phyloP scores from a whole-genome alignment of 176 grass and related monocot genomes.

The Aechmea fasciata region DNA sequence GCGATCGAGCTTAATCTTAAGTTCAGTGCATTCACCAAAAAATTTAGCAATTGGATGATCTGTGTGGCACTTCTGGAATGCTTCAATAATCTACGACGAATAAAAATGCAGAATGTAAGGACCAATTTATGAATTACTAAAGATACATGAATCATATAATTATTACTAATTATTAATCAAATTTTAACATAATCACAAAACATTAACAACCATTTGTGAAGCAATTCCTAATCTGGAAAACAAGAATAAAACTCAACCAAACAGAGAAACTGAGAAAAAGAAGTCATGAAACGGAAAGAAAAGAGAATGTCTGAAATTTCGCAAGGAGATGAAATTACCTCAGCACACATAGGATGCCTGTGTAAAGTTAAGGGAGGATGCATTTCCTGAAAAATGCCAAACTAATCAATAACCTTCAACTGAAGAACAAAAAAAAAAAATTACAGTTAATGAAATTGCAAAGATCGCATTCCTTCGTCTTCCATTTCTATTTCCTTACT shows the following conservation, averaged over 20 bases:
- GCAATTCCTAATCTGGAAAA: not conserved
- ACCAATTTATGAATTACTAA: not conserved
- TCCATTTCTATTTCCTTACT: too few species aligned
- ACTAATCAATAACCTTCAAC: slow-evolving; percentile 16
- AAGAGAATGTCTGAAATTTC: slow-evolving; percentile 9
- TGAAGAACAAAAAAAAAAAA: too few species aligned
- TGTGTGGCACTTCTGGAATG: slow-evolving; percentile 74
- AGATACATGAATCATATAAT: too few species aligned
- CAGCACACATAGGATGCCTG: slow-evolving; percentile 80
- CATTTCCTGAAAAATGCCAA: slow-evolving; percentile 34
- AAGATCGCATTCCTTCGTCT: too few species aligned
- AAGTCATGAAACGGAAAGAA: not conserved
- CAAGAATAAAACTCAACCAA: not conserved
- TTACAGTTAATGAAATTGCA: too few species aligned
- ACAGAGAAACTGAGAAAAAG: slow-evolving; percentile 2
- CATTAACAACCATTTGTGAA: not conserved
- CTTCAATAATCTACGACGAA: slow-evolving; percentile 59
- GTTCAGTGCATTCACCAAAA: slow-evolving; percentile 84
- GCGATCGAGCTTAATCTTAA: slow-evolving; percentile 81
- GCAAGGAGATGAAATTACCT: slow-evolving; percentile 35
- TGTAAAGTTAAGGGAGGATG: slow-evolving; percentile 79
- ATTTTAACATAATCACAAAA: not conserved
- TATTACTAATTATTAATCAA: not conserved
- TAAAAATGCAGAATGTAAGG: not conserved
- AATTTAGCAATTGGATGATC: slow-evolving; percentile 81